phyloP scores from a whole-genome alignment of 2,329 filamentous ascomycete genomes.

The Ceratocystis colombiana region DNA sequence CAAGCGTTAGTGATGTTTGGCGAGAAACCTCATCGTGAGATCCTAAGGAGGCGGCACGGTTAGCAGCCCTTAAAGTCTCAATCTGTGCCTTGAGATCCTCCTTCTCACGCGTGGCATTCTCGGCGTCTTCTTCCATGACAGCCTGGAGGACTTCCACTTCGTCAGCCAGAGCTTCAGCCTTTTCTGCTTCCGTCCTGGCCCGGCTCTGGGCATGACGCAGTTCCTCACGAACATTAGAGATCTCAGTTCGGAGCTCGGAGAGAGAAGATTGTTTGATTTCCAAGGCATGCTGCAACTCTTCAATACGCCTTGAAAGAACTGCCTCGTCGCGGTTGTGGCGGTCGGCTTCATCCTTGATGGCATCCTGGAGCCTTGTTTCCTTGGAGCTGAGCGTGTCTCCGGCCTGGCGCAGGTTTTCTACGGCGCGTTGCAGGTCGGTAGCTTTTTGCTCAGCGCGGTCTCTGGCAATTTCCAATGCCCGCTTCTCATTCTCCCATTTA shows the following conservation, averaged over 20 bases:
- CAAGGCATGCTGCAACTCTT: conserved; percentile 62
- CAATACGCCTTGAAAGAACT: conserved; percentile 60
- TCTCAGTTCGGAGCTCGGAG: conserved; percentile 55
- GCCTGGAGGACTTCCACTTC: conserved; percentile 65
- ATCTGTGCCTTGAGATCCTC: conserved; percentile 29
- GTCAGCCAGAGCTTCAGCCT: conserved; percentile 58
- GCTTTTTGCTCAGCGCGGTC: conserved; percentile 59
- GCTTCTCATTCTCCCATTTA: conserved; percentile 59
- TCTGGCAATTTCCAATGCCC: conserved; percentile 54
- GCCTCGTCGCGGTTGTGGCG: conserved; percentile 63
- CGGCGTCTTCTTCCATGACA: conserved; percentile 54
- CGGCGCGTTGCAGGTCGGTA: conserved; percentile 56
- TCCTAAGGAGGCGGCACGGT: conserved; percentile 28
- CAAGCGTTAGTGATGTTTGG: conserved; percentile 31
- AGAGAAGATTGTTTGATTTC: conserved; percentile 55
- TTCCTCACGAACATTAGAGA: conserved; percentile 57
- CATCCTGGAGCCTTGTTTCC: conserved; percentile 56
- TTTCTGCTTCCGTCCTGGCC: conserved; percentile 52
- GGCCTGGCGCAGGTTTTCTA: conserved; percentile 57
- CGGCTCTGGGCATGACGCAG: conserved; percentile 58
- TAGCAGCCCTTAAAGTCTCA: conserved; percentile 28
- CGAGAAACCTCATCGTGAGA: conserved; percentile 28
- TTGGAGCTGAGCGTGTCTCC: conserved; percentile 59
- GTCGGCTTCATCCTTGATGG: conserved; percentile 59
- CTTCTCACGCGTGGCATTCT: conserved; percentile 39